Evolutionary conservation across 495 filamentous ascomycete species (phyloP).

Genomic region (Pyrenopolyporus hunteri): DNA sequence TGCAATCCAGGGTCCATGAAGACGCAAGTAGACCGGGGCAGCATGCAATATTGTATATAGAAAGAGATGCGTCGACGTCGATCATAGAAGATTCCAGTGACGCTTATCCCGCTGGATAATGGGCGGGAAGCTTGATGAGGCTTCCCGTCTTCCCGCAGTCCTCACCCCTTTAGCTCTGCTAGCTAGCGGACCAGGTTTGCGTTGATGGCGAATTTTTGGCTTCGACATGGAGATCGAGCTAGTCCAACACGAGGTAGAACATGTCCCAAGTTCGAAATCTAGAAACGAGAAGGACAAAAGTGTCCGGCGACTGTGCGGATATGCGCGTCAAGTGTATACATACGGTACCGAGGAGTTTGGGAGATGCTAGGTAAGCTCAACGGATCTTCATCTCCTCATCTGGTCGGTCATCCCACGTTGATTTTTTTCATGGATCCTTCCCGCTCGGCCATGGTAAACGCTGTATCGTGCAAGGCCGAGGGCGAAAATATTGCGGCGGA

Average conservation of each 20-base stretch:
- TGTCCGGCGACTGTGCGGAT: conserved; percentile 3
- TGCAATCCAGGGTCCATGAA: conserved; percentile 27
- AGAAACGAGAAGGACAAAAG: conserved; percentile 10
- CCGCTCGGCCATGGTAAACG: conserved; percentile 1
- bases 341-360: background rate
- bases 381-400: conserved; percentile 1
- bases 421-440: conserved; percentile 19
- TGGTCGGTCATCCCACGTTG: conserved; percentile 10
- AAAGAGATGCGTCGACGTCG: conserved; percentile 34
- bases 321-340: background rate
- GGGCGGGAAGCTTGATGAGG: conserved; percentile 18
- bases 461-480: conserved; percentile 12
- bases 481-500: conserved; percentile 23
- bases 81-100: conserved; percentile 39
- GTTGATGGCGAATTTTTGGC: conserved; percentile 23
- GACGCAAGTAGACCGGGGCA: conserved; percentile 27
- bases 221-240: conserved; percentile 18
- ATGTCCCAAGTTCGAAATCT: conserved; percentile 2
- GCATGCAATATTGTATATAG: conserved; percentile 33
- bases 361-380: background rate
- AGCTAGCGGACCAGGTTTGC: background rate
- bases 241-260: conserved; percentile 9
- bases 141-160: conserved; percentile 15
- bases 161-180: conserved; percentile 1
- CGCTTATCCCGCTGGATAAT: conserved; percentile 19